A percentile compares a stretch with the other conserved stretches of the same genome.
Conservation (phyloP, 164 flowering plant genomes). For the Pachysandra terminalis region DNA sequence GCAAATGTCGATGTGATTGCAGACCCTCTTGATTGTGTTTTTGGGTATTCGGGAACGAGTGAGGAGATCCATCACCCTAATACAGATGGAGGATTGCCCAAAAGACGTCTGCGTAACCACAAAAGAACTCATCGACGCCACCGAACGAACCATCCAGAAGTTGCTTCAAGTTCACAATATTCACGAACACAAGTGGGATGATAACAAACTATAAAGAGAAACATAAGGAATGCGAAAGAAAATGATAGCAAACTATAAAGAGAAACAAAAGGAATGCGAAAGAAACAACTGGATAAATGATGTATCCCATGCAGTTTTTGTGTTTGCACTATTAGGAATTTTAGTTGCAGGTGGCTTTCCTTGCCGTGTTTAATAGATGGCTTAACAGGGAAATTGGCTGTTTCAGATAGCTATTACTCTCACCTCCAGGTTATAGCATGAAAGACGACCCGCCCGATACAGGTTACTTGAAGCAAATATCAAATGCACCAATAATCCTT, state of each 20-base stretch:
- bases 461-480: too few relatives aligned
- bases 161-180: slow-evolving; percentile 1
- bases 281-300: too few relatives aligned
- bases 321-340: too few relatives aligned
- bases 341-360: too few relatives aligned
- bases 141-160: slow-evolving; percentile 21
- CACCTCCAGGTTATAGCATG: too few relatives aligned
- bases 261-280: not conserved
- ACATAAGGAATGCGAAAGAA: not conserved
- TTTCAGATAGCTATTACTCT: too few relatives aligned
- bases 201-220: not conserved
- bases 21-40: slow-evolving; percentile 52
- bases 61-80: slow-evolving; percentile 36
- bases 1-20: slow-evolving; percentile 19
- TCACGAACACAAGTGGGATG: not conserved
- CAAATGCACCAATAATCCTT: too few relatives aligned
- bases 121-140: slow-evolving; percentile 44
- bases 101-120: slow-evolving; percentile 26
- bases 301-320: too few relatives aligned
- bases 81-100: slow-evolving; percentile 17
- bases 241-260: not conserved
- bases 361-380: too few relatives aligned
- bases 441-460: too few relatives aligned
- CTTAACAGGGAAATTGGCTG: too few relatives aligned
- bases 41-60: slow-evolving; percentile 29